phyloP scores from a whole-genome alignment of 2,329 filamentous ascomycete genomes.

The Trichoderma sp. region DNA sequence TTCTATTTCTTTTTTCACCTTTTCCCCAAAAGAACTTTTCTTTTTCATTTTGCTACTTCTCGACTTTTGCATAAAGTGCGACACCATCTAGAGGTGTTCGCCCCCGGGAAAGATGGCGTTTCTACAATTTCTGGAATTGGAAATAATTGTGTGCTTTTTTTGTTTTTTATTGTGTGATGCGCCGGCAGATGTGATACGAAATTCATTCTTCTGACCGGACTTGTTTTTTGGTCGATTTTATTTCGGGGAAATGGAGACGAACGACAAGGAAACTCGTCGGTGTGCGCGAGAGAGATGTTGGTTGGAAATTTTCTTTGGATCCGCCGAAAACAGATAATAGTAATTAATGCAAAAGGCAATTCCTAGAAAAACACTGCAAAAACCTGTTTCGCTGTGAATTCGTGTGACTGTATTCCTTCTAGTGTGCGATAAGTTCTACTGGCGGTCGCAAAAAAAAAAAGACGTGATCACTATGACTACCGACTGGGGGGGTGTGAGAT shows the following conservation, averaged over 20 bases:
- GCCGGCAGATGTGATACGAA: constrained; percentile 15
- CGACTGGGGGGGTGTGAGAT: neutral
- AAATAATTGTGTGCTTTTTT: constrained; percentile 11
- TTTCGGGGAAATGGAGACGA: neutral
- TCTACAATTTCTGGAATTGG: constrained; percentile 10
- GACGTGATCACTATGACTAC: neutral
- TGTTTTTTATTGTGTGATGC: constrained; percentile 7
- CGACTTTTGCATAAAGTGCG: constrained; percentile 15
- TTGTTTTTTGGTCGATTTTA: neutral
- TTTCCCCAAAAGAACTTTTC: neutral
- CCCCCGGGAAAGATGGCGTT: constrained; percentile 17
- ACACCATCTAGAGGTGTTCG: constrained; percentile 10
- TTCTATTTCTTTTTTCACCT: neutral
- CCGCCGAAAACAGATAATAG: constrained; percentile 14
- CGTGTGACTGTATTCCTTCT: neutral
- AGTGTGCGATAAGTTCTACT: neutral
- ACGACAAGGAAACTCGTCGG: neutral
- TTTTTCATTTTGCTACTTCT: constrained; percentile 2
- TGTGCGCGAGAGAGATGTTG: neutral
- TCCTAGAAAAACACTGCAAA: neutral
- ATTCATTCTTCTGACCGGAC: constrained; percentile 4
- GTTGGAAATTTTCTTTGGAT: constrained; percentile 2
- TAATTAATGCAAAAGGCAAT: constrained; percentile 15
- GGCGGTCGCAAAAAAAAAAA: neutral
- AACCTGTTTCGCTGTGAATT: neutral